These are phyloP conservation scores for Ensete ventricosum DNA, from an alignment of 176 grass and related monocot genomes.

Conservation along the genomic window DNA sequence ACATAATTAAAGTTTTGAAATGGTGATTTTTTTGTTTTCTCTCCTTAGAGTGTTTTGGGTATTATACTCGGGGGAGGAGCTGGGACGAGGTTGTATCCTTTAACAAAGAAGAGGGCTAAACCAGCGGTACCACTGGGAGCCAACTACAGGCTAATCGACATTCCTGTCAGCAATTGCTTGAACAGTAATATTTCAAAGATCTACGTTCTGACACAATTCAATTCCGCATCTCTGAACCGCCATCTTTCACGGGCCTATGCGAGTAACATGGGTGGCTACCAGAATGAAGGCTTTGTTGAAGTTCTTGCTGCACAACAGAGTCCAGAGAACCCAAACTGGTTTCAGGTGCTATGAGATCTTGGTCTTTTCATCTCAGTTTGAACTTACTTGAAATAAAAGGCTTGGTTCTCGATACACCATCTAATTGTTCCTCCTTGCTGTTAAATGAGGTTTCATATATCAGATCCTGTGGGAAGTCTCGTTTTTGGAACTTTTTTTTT, in stretches of 20 bases:
- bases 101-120: constrained; percentile 96
- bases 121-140: constrained; percentile 83
- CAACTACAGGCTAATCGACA: constrained; percentile 94
- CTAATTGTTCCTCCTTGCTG: not conserved
- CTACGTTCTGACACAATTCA: constrained; percentile 91
- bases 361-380: constrained; percentile 6
- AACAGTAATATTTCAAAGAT: constrained; percentile 95
- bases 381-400: constrained; percentile 5
- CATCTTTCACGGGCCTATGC: constrained; percentile 89
- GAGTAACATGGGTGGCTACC: constrained; percentile 83
- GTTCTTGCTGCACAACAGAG: constrained; percentile 93
- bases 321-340: constrained; percentile 96
- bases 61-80: constrained; percentile 95
- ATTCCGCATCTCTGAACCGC: constrained; percentile 85
- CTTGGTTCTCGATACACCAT: not conserved
- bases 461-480: not conserved
- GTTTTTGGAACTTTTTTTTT: too few species aligned
- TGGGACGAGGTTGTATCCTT: constrained; percentile 78
- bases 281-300: constrained; percentile 96
- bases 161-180: constrained; percentile 93
- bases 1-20: not conserved
- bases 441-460: not conserved
- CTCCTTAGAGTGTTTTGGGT: constrained; percentile 78
- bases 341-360: constrained; percentile 51
- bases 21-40: constrained; percentile 9